Evolutionary conservation across 2,329 filamentous ascomycete species (phyloP).

Genomic region (Rhytidhysteron rufulum): DNA sequence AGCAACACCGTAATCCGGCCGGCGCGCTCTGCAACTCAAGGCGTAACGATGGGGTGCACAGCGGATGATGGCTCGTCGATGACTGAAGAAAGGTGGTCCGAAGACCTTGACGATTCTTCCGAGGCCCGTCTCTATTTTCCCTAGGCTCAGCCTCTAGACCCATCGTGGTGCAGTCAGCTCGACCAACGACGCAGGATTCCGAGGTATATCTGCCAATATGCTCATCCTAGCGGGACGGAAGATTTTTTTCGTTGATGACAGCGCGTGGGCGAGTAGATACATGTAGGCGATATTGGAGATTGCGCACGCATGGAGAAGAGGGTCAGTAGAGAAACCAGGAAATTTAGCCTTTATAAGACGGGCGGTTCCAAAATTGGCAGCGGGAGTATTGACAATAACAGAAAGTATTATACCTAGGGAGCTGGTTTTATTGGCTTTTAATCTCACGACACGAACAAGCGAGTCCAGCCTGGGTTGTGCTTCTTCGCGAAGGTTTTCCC

Average conservation of each 20-base stretch:
- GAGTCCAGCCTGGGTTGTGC: conserved; percentile 14
- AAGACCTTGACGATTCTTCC: no score
- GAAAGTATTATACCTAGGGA: conserved; percentile 26
- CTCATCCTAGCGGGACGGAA: neutral
- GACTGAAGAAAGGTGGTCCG: no score
- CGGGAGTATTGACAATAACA: conserved; percentile 33
- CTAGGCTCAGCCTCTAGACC: no score
- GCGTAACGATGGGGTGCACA: no score
- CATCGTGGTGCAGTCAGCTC: neutral
- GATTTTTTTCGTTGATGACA: neutral
- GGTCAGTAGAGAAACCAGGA: conserved; percentile 10
- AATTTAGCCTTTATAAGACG: conserved; percentile 19
- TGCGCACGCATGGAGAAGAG: no score
- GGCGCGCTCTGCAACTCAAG: no score
- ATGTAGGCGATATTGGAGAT: no score
- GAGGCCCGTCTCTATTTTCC: no score
- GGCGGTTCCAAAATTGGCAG: conserved; percentile 29
- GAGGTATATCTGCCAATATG: no score
- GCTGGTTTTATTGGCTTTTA: conserved; percentile 31
- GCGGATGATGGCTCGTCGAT: no score
- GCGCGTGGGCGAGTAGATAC: no score
- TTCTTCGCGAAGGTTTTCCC: conserved; percentile 11
- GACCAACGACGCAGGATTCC: neutral
- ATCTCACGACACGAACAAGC: conserved; percentile 27
- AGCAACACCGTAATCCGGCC: no score